Evolutionary conservation across 2,329 filamentous ascomycete genomes (phyloP), one percentile per base, ranked within the genome.

Genomic region (Colletotrichum theobromicola): DNA sequence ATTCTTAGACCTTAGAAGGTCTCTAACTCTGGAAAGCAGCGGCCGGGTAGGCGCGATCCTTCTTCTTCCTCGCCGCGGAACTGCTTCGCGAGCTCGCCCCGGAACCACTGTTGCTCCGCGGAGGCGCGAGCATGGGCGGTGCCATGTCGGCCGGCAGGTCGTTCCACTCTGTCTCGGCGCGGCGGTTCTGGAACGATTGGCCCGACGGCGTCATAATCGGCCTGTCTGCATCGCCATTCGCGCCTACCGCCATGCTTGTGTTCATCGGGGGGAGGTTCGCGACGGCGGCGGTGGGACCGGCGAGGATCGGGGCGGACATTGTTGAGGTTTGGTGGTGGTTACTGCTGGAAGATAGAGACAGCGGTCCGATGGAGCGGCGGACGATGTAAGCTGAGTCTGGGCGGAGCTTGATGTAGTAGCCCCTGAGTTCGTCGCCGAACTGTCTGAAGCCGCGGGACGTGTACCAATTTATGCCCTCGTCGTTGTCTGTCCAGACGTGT

Each of bases 401-500:
- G 65, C 88, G 86, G 46, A 94, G 85, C 78, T 90, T 91, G 78
- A 89, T 84, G 81, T 94, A 94, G 80, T 94, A 94, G 4, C 88
- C 88, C 37, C 85, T 81, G 12, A 92, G 80, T n/a, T 86, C 84
- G 42, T 85, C 78, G 16, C 84, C 86, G 63, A 87, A 85, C 65
- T 85, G 84, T 72, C 80, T 78, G 80, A 94, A 94, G 4, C 91
- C 90, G 12, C 90, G 87, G 28, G 86, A 85, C 35, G 84, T 79
- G 82, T 94, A 94, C 92, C 92, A 94, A 72, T 85, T 85, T 75
- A 93, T 82, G 0, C 88, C 92, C 24, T 93, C 91, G 4, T 88
- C 87, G 80, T 93, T 93, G 74, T 91, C 88, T 13, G 91, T 92
- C 92, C 92, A 94, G 18, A 93, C 92, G 80, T 94, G 92, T 6